phyloP scores from a whole-genome alignment of 192 early-diverging fungal genomes.

The Gaertneriomyces semiglobifer region DNA sequence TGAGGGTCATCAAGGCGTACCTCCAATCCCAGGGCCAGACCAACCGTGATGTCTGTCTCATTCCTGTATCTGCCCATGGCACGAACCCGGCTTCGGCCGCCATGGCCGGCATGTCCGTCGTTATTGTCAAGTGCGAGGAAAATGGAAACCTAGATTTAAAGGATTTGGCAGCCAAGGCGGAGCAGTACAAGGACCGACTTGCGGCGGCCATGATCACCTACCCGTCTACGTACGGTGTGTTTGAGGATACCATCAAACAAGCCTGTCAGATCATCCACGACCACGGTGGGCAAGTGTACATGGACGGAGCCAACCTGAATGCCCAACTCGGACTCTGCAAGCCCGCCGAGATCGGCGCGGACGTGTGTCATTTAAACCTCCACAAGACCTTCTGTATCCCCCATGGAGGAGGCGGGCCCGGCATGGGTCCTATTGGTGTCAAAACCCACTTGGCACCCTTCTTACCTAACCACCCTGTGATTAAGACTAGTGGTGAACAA shows the following conservation, averaged over 20 bases:
- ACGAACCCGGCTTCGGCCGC: constrained; percentile 99
- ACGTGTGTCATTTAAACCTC: constrained; percentile 99
- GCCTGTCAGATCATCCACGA: constrained; percentile 90
- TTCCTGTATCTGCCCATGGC: constrained; percentile 98
- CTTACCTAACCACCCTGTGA: constrained; percentile 87
- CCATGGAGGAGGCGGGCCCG: constrained; percentile 98
- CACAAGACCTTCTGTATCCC: constrained; percentile 99
- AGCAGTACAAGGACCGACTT: constrained; percentile 78
- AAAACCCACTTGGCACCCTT: constrained; percentile 86
- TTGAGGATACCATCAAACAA: constrained; percentile 83
- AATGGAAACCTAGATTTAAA: constrained; percentile 90
- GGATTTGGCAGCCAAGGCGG: constrained; percentile 86
- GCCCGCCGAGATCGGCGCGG: constrained; percentile 93
- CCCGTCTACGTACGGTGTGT: constrained; percentile 98
- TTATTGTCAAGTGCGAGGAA: constrained; percentile 86
- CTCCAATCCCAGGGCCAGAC: constrained; percentile 75
- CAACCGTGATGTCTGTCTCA: constrained; percentile 90
- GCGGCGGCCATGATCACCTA: constrained; percentile 99
- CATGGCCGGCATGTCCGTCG: constrained; percentile 94
- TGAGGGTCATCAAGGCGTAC: constrained; percentile 92
- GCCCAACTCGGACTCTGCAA: constrained; percentile 56
- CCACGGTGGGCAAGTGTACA: constrained; percentile 97
- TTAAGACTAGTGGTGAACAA: constrained; percentile 68
- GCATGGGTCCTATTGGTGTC: constrained; percentile 95
- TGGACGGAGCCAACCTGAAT: constrained; percentile 79